These are phyloP conservation scores for Phoenix roebelenii DNA, from an alignment of 176 grass and related monocot genomes.

Conservation along the genomic window DNA sequence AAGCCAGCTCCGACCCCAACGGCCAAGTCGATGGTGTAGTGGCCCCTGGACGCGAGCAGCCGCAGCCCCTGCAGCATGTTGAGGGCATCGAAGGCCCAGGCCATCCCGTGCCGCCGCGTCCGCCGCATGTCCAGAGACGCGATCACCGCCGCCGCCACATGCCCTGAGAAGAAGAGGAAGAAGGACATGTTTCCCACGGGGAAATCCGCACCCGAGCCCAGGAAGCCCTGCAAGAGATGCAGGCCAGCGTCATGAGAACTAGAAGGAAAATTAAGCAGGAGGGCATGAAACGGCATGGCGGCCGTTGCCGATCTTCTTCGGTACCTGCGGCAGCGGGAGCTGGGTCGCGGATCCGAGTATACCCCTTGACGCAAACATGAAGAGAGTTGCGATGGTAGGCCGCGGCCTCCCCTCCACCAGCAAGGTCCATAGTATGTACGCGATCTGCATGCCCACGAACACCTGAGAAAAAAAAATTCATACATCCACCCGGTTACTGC, in stretches of 20 bases:
- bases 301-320: too few species aligned
- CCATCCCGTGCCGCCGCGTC: slow-evolving; percentile 32
- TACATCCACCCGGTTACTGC: slow-evolving; percentile 17
- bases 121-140: slow-evolving; percentile 83
- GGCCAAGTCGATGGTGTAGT: slow-evolving; percentile 93
- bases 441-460: slow-evolving; percentile 81
- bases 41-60: slow-evolving; percentile 80
- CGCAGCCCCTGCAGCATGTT: slow-evolving; percentile 62
- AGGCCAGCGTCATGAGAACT: neutral
- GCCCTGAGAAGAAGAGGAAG: slow-evolving; percentile 96
- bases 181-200: slow-evolving; percentile 93
- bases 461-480: slow-evolving; percentile 27
- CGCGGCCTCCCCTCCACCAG: slow-evolving; percentile 60
- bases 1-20: slow-evolving; percentile 64
- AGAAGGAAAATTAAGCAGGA: too few species aligned
- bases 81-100: slow-evolving; percentile 54
- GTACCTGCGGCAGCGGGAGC: slow-evolving; percentile 60
- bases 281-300: too few species aligned
- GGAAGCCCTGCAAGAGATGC: slow-evolving; percentile 33
- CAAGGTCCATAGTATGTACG: slow-evolving; percentile 87
- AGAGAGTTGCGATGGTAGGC: slow-evolving; percentile 56
- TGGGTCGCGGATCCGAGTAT: slow-evolving; percentile 76
- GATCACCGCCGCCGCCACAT: slow-evolving; percentile 72
- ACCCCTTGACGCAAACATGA: slow-evolving; percentile 91
- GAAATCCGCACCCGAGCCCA: slow-evolving; percentile 81